These are phyloP conservation scores for Akanthomyces lecanii DNA, from an alignment of 2,329 filamentous ascomycete genomes.

Conservation along the genomic window DNA sequence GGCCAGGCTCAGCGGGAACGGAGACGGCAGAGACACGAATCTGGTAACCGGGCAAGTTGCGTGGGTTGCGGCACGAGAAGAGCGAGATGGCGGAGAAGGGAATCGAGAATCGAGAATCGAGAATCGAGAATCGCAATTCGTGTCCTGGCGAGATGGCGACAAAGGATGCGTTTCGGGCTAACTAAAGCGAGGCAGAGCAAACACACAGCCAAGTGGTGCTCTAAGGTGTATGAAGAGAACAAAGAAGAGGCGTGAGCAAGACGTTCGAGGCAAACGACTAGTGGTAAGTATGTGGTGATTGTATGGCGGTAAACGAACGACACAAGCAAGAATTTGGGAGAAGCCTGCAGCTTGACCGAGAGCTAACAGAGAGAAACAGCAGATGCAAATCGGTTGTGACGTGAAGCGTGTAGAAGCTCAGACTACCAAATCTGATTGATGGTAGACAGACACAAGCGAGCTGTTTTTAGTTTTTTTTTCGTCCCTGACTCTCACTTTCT, in stretches of 20 bases:
- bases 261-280: background rate
- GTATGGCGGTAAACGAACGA: conserved; percentile 8
- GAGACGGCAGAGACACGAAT: background rate
- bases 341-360: background rate
- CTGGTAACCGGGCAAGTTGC: background rate
- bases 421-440: background rate
- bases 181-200: conserved; percentile 2
- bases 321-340: background rate
- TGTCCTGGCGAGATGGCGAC: background rate
- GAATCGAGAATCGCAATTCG: too few species aligned
- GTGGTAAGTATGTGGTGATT: background rate
- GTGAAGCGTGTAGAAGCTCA: background rate
- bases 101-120: background rate
- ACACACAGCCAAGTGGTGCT: conserved; percentile 13
- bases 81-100: background rate
- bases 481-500: background rate
- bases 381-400: background rate
- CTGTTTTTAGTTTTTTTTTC: background rate
- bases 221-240: background rate
- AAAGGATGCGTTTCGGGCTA: conserved; percentile 3
- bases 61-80: background rate
- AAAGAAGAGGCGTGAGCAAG: background rate
- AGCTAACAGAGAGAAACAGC: background rate
- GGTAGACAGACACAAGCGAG: background rate
- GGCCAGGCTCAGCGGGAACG: background rate